Evolutionary conservation across 805 yeast species (phyloP), one percentile per base, ranked within the genome.

Genomic region (Saturnispora halmiae): DNA sequence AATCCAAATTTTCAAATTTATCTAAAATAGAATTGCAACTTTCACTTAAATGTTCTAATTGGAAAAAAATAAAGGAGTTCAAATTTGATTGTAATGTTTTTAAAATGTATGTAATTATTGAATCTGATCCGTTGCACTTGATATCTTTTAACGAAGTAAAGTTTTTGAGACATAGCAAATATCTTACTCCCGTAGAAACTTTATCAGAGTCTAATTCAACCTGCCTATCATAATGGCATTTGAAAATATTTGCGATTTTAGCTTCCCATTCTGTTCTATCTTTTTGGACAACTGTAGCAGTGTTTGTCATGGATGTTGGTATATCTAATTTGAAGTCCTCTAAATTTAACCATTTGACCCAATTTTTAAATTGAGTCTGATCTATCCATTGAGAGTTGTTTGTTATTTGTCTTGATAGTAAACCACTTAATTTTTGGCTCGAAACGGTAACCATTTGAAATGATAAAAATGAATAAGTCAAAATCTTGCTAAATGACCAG

Each of bases 381-480:
- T 41, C 20, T 2, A 57, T 39, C 65, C 65, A 60, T 31, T 54
- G 54, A 4, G 52, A 43, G 21, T 41, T 45, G 7, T 36, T 43
- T 29, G 45, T 21, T 5, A 40, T 7, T 6, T 40, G 30, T n/a
- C 38, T 24, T 19, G 42, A 28, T 14, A 40, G 13, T 4, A 42
- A 30, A 1, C 49, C 42, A 3, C 58, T 44, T 10, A 61, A 26
- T 35, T 59, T 57, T 6, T 54, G 34, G 10, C 46, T 45, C 38
- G 59, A 47, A n/a, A 49, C 34, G 4, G 35, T 35, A 4, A 55
- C 27, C 38, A 52, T 58, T 33, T 48, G 53, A 28, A 60, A 37
- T 3, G 63, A 56, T 34, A 55, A 57, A 42, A 50, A 63, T 11
- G 54, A 35, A 43, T 60, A 61, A 29, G 45, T 53, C 24, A 63